Conservation (phyloP, 345 rosid species). For the Hypericum androsaemum region DNA sequence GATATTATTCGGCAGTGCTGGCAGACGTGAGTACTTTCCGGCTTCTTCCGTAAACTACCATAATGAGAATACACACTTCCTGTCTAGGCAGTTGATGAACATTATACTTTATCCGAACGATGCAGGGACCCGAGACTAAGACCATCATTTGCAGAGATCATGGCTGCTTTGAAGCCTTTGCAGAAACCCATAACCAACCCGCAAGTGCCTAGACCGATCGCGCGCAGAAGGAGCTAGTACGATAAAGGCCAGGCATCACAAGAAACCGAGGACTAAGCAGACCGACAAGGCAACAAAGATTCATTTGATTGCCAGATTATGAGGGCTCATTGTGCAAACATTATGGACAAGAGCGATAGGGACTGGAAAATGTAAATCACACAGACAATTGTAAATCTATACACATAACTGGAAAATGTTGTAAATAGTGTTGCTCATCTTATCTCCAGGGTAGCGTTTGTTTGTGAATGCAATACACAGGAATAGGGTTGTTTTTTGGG, state of each 20-base stretch:
- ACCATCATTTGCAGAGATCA: conserved; percentile 80
- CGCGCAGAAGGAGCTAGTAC: conserved; percentile 10
- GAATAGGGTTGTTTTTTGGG: too few species aligned
- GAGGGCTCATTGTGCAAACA: too few species aligned
- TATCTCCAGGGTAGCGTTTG: too few species aligned
- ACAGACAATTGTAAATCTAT: too few species aligned
- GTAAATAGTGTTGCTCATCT: too few species aligned
- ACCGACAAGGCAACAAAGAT: too few species aligned
- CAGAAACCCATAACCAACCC: conserved; percentile 54
- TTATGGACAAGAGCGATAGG: too few species aligned
- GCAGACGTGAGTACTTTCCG: conserved; percentile 64
- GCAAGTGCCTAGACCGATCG: conserved; percentile 33
- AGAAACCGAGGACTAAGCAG: conserved; percentile 13
- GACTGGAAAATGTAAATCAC: too few species aligned
- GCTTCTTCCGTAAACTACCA: background rate
- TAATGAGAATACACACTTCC: background rate
- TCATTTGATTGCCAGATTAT: too few species aligned
- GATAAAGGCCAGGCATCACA: conserved; percentile 17
- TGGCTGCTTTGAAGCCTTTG: conserved; percentile 78
- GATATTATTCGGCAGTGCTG: conserved; percentile 75
- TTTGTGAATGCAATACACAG: too few species aligned
- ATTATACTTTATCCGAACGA: background rate
- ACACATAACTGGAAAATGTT: too few species aligned
- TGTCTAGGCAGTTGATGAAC: conserved; percentile 3
- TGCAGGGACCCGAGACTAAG: conserved; percentile 77